Percentiles rank a stretch among this genome's conserved stretches.
Conservation (phyloP, 2,329 filamentous ascomycete genomes). For the Akanthomyces uredinophilus region DNA sequence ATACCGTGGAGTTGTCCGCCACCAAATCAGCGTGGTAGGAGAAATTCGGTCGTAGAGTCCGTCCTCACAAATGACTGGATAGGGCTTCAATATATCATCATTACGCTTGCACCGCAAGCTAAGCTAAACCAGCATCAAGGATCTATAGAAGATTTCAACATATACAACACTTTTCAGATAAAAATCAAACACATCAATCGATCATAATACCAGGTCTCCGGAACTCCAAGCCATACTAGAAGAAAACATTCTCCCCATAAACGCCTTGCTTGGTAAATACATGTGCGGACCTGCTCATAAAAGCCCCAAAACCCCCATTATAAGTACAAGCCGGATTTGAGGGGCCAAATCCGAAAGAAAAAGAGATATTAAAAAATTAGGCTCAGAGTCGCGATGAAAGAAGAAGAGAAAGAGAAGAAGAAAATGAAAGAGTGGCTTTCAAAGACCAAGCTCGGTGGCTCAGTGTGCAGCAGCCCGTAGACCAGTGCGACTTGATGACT, state of each 20-base stretch:
- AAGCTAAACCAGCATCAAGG: not conserved
- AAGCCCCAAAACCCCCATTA: not conserved
- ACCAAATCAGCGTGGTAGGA: no score
- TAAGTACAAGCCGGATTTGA: not conserved
- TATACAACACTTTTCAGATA: not conserved
- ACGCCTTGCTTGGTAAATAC: conserved; percentile 8
- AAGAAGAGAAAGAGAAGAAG: not conserved
- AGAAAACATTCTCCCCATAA: not conserved
- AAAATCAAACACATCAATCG: not conserved
- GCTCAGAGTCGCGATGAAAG: not conserved
- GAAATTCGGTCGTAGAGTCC: not conserved
- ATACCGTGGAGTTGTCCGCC: no score
- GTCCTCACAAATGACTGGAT: not conserved
- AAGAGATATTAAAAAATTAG: not conserved
- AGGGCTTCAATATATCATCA: not conserved
- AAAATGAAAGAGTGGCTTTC: not conserved
- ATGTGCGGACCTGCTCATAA: conserved; percentile 1
- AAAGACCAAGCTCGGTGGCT: not conserved
- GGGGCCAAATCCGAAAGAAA: not conserved
- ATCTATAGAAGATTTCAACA: not conserved
- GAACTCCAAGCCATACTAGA: not conserved
- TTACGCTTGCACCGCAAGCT: not conserved
- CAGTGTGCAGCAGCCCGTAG: not conserved
- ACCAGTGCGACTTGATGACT: not conserved
- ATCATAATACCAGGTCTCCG: not conserved